Conservation (phyloP, 768 basidiomycete species). For the Leccinum uliginosum region DNA sequence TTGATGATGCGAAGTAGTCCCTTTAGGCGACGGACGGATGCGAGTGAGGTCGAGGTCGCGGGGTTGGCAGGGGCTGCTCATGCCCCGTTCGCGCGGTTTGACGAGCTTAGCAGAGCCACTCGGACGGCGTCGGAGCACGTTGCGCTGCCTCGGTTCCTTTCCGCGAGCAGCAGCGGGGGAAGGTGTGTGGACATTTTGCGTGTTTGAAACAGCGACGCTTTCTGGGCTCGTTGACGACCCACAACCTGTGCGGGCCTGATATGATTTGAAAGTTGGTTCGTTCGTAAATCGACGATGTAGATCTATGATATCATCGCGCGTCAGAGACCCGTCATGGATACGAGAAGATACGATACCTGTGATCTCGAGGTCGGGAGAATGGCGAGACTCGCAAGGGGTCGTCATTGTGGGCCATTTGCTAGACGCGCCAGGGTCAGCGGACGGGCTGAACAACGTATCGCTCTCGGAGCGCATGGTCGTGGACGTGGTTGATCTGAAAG, state of each 20-base stretch:
- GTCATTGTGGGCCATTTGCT: constrained; percentile 11
- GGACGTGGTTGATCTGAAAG: constrained; percentile 13
- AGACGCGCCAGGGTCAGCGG: background rate
- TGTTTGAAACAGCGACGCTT: constrained; percentile 2
- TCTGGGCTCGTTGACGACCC: constrained; percentile 11
- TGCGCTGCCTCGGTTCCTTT: constrained; percentile 22
- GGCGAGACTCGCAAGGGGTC: constrained; percentile 19
- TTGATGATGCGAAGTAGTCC: background rate
- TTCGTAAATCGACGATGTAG: constrained; percentile 20
- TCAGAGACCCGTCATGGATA: constrained; percentile 1
- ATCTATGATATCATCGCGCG: constrained; percentile 1
- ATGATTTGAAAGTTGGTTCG: constrained; percentile 9
- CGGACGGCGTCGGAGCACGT: constrained; percentile 30
- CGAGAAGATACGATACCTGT: constrained; percentile 7
- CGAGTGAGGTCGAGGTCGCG: background rate
- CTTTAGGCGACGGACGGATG: background rate
- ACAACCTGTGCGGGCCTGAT: background rate
- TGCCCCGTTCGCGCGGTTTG: constrained; percentile 13
- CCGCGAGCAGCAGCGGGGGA: background rate
- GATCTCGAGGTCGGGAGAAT: constrained; percentile 19
- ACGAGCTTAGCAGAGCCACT: constrained; percentile 24
- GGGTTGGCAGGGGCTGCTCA: constrained; percentile 5
- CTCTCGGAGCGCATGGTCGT: constrained; percentile 6
- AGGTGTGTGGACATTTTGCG: constrained; percentile 1
- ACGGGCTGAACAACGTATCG: constrained; percentile 9